Conservation (phyloP, 768 basidiomycete species). For the Suillus discolor region DNA sequence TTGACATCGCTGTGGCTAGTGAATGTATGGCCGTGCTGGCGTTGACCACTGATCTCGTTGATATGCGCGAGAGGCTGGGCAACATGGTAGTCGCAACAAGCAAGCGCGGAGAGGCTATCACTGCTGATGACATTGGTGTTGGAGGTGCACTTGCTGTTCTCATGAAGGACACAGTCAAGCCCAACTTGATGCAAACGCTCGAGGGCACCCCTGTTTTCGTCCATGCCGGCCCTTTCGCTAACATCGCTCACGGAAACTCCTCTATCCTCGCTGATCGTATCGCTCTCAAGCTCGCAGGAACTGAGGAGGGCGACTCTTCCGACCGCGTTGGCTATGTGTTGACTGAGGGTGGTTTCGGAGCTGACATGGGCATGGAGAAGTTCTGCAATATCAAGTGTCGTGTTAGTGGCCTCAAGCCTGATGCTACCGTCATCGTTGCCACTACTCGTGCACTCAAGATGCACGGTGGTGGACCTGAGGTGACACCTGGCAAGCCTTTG, state of each 20-base stretch:
- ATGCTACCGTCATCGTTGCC: conserved; percentile 94
- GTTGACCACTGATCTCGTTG: conserved; percentile 80
- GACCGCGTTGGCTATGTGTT: conserved; percentile 91
- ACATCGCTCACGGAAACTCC: conserved; percentile 98
- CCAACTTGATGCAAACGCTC: conserved; percentile 97
- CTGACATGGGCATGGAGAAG: conserved; percentile 99
- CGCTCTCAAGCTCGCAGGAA: conserved; percentile 95
- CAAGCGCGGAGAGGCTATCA: conserved; percentile 88
- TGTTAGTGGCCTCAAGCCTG: conserved; percentile 87
- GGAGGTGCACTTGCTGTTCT: conserved; percentile 95
- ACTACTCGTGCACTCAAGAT: conserved; percentile 98
- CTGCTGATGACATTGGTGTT: conserved; percentile 94
- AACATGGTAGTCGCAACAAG: conserved; percentile 97
- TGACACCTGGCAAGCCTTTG: conserved; percentile 92
- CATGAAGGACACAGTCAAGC: conserved; percentile 99
- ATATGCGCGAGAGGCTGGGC: conserved; percentile 92
- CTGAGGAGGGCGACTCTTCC: conserved; percentile 84
- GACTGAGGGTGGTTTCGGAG: conserved; percentile 98
- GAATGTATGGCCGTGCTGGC: conserved; percentile 99
- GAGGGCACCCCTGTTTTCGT: conserved; percentile 99
- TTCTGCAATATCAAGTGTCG: conserved; percentile 99
- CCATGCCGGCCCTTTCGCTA: conserved; percentile 98
- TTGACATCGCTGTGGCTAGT: conserved; percentile 96
- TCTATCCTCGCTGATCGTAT: conserved; percentile 98
- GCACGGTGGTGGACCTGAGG: conserved; percentile 98